Evolutionary conservation across 768 basidiomycete genomes (phyloP), one percentile per base, ranked within the genome.

Genomic region (Harrya chromipes): DNA sequence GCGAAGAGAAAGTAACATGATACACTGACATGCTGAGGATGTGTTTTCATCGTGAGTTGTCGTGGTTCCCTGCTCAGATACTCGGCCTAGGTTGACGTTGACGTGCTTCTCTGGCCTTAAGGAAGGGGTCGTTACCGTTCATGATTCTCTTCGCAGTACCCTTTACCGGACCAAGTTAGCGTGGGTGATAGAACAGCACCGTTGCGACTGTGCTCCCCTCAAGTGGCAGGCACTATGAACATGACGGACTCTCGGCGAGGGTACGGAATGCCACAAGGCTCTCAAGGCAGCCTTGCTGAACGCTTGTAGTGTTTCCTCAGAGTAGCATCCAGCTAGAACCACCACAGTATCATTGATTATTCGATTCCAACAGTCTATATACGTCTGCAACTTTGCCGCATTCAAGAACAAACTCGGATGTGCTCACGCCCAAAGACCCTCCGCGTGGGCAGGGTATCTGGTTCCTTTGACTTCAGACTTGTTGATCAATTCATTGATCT

Each of bases 1-100:
- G 85, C 88, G 26, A 88, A 83, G 63, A 74, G 87, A 53, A 79
- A 85, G 66, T 87, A 67, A 78, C 13, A 5, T 27, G n/a, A 16
- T 16, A 2, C 14, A 1, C 6, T 33, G n/a, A 27, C 16, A 12
- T 17, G 34, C n/a, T 2, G 23, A 27, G 26, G 20, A 17, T 31
- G 8, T n/a, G n/a, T 38, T 17, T 14, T n/a, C 19, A 17, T 42
- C 13, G 52, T 34, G 40, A 42, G 60, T 62, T 31, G 40, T 33
- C 6, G 56, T 11, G 12, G 24, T 27, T 10, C 11, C 4, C 19
- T 13, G n/a, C 24, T 10, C 16, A 21, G 11, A 4, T 27, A 4
- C 11, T 44, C 16, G 2, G 11, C 37, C 29, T 43, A 5, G 31
- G 14, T 35, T 13, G 41, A 41, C 19, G 14, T 47, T 44, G 31